Evolutionary conservation across 441 rosid species (phyloP), one percentile per base, ranked within the genome.

Genomic region (Cnidoscolus chayamansa): DNA sequence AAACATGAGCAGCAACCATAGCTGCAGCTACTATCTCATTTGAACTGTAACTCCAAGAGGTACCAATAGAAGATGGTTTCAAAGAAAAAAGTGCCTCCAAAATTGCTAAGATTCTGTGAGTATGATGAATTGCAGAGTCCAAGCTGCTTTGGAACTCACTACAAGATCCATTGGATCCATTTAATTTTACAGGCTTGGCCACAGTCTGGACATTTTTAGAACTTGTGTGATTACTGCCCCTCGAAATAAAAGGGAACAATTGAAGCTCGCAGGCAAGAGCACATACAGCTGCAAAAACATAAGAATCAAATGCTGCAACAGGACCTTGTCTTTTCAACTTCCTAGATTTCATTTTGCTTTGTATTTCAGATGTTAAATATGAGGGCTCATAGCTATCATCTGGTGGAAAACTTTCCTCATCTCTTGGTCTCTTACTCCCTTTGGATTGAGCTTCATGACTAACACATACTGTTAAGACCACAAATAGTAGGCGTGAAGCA

Each of bases 1-100:
- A 95, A 75, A 95, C 84, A 77, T 95, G 99, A 74, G 99, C 99
- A 6, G 99, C 99, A 80, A 95, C 99, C 99, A 95, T 95, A 76
- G 99, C 98, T 31, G 99, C 99, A 35, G 99, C 99, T 65, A 95
- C 97, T 70, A 95, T 95, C 84, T 95, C 99, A 72, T 87, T 89
- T 43, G 99, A 95, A 79, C 98, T 95, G 79, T 90, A 93, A 78
- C 97, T 82, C 98, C 99, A 95, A 63, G 97, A 87, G 48, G 98
- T 91, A 72, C 99, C 98, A 62, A 95, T 83, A 72, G 98, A 88
- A 37, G 99, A 95, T n/a, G 97, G 99, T 85, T 95, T 90, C 77
- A 95, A 71, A 43, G 97, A 95, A 83, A 95, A 95, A 51, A 93
- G 91, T 74, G 99, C 99, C 88, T 91, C 99, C 53, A 95, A 72